Conservation (phyloP, 78 protist species). For the Dictyostelium brefeldianum region DNA sequence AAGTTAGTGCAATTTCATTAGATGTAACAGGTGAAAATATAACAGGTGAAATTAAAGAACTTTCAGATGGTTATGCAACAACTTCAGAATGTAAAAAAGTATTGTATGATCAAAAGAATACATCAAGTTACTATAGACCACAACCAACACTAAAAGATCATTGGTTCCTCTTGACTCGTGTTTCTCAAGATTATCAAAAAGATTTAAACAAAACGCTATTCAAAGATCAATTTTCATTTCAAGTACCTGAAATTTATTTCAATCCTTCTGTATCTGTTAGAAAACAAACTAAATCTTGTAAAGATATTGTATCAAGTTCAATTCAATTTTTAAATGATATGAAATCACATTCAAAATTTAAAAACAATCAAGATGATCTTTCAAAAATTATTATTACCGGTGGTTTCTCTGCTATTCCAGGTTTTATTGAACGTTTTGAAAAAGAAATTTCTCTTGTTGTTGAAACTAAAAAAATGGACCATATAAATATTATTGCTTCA, state of each 20-base stretch:
- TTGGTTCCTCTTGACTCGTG: neutral
- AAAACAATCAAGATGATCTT: neutral
- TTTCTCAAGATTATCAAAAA: neutral
- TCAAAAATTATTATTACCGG: neutral
- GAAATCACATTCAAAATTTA: neutral
- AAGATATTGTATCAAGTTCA: neutral
- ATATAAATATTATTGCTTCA: neutral
- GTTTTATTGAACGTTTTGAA: conserved; percentile 21
- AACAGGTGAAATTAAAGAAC: neutral
- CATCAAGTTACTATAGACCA: neutral
- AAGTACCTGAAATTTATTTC: conserved; percentile 13
- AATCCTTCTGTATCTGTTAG: neutral
- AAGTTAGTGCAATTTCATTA: neutral
- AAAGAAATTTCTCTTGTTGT: neutral
- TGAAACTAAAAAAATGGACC: neutral
- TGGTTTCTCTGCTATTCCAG: conserved; percentile 27
- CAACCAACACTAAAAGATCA: neutral
- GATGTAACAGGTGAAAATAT: neutral
- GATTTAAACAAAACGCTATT: neutral
- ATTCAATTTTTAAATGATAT: neutral
- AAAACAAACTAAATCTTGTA: neutral
- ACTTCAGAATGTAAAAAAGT: neutral
- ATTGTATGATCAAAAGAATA: no score
- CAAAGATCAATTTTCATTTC: neutral
- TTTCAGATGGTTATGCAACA: neutral